Evolutionary conservation across 2,329 filamentous ascomycete genomes (phyloP), one percentile per base, ranked within the genome.

Genomic region (Ceratocystis ficicola): DNA sequence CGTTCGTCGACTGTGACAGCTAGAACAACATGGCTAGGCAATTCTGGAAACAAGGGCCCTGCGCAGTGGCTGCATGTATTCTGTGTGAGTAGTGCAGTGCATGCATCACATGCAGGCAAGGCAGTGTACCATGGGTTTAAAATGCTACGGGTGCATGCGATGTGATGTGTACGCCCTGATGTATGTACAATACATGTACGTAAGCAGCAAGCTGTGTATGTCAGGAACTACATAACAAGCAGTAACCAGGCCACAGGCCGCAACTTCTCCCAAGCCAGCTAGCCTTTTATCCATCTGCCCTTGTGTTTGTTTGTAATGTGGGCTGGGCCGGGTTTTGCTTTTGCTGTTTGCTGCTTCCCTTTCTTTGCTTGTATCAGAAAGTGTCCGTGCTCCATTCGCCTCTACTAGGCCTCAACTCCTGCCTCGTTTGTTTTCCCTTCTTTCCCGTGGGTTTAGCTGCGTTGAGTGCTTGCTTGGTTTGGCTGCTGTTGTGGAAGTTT

Each of bases 321-420:
- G 12, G 5, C 25, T 25, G 10, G 22, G 15, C n/a, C 25, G 25
- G 15, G 30, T 30, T 15, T 36, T n/a, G 55, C 30, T 20, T 8
- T 20, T 36, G 12, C 36, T 59, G 55, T 59, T 59, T 59, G 25
- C 55, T 59, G 25, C 55, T 36, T 59, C 28, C 55, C 32, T 59
- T n/a, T 30, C 32, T 59, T 17, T 30, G 55, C 55, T 20, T 59
- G 55, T 59, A 59, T 59, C 55, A 59, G 55, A 59, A 59, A 59
- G 55, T 17, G 55, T 59, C 55, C 17, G 55, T 59, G 55, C 55
- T 59, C 22, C 55, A n/a, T 59, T n/a, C 32, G 15, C 17, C 30
- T 36, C 55, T 36, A 12, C 10, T 15, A 41, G 10, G 36, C 0
- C 36, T 12, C 4, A 32, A 30, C 55, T 36, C 28, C 55, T 36